Conservation (phyloP, 148 eudicot species). For the Chenopodium formosanum region DNA sequence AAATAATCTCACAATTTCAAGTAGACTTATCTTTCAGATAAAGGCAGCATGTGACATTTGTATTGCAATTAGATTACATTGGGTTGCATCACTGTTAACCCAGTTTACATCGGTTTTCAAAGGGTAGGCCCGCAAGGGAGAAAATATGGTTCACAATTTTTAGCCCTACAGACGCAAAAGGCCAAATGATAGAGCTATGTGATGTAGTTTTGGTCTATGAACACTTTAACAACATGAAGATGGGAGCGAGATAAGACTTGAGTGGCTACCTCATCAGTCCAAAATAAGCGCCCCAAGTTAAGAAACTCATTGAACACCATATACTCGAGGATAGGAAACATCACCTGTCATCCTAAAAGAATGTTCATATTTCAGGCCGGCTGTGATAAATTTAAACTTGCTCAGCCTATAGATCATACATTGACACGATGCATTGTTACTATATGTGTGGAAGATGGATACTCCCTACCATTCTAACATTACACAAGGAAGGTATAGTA, state of each 20-base stretch:
- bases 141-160: background rate
- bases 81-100: background rate
- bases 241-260: background rate
- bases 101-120: background rate
- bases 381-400: background rate
- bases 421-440: background rate
- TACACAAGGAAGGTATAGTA: background rate
- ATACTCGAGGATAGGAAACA: background rate
- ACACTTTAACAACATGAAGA: background rate
- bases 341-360: background rate
- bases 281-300: background rate
- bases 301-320: background rate
- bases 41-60: background rate
- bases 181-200: slow-evolving; percentile 9
- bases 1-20: background rate
- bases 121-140: background rate
- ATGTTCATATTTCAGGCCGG: background rate
- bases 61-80: background rate
- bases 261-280: background rate
- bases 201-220: background rate
- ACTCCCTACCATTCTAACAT: background rate
- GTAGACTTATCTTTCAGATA: background rate
- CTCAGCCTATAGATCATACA: background rate
- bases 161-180: background rate
- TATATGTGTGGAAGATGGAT: background rate